Evolutionary conservation across 345 rosid genomes (phyloP), one percentile per base, ranked within the genome.

Genomic region (Populus pruinosa): DNA sequence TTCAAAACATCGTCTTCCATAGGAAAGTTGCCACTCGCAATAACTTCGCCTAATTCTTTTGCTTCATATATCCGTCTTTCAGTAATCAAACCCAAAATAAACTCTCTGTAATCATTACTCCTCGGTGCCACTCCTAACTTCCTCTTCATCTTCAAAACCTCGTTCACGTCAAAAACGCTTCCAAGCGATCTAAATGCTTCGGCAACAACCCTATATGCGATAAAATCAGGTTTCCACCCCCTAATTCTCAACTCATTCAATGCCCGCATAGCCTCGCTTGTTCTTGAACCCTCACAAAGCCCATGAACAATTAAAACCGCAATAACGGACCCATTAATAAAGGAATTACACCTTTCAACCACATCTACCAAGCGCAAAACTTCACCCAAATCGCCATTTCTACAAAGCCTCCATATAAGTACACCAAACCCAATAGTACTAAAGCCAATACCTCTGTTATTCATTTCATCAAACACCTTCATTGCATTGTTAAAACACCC

Each of bases 71-170:
- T 81, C 76, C 83, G 79, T 81, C 90, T 91, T 82, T 87, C 88
- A 0, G 82, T 78, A 69, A 93, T 89, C 88, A 95, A 82, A 77
- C 80, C 87, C 59, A 92, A 74, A 69, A 93, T 86, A 53, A 90
- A 89, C 63, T 87, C 94, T 66, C 88, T 77, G 71, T 95, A 95
- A 39, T 95, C 97, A 2, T 75, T 85, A 70, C 84, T 82, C 88
- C 96, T 91, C 0, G 99, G 99, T 21, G 96, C 96, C 72, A 92
- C 99, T 44, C 99, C 97, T 13, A 95, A 85, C 84, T 95, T 95
- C 80, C 93, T 86, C 88, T 95, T 93, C 91, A 89, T 90, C 92
- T 92, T 93, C 77, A 93, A 74, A n/a, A 90, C 85, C 55, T 69
- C 77, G 63, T 90, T 86, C 78, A 88, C 88, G 82, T 89, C 94